Evolutionary conservation across 2,329 filamentous ascomycete species (phyloP).

Genomic region (Curvularia eragrostidis): DNA sequence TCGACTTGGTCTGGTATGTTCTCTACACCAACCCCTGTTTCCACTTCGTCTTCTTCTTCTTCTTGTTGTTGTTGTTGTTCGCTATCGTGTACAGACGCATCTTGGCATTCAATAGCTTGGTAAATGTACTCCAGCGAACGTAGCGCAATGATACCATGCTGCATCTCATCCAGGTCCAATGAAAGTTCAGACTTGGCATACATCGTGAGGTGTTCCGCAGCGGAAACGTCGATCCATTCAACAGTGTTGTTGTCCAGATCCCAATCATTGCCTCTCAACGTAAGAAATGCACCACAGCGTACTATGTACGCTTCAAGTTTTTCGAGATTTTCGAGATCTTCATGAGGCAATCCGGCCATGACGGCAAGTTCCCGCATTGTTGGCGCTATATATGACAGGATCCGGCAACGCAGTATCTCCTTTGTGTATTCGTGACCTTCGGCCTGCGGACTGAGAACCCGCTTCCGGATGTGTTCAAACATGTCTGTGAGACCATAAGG

Average conservation of each 20-base stretch:
- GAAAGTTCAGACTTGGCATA: conserved; percentile 29
- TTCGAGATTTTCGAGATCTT: conserved; percentile 24
- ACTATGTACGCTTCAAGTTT: conserved; percentile 26
- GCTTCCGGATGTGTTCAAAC: conserved; percentile 32
- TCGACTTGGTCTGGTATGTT: neutral
- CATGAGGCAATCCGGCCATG: conserved; percentile 29
- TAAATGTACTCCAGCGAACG: conserved; percentile 30
- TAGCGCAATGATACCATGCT: conserved; percentile 35
- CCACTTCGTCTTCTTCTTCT: neutral
- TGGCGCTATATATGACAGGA: conserved; percentile 26
- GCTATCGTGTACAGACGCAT: neutral
- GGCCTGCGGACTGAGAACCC: conserved; percentile 22
- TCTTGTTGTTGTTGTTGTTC: too few species aligned
- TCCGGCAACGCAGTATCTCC: conserved; percentile 30
- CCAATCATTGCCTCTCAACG: conserved; percentile 24
- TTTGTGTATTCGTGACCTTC: conserved; percentile 34
- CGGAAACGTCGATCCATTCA: conserved; percentile 33
- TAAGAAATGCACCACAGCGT: conserved; percentile 33
- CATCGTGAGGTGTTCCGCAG: conserved; percentile 28
- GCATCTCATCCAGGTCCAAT: conserved; percentile 27
- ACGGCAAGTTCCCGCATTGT: conserved; percentile 33
- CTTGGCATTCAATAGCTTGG: conserved; percentile 12
- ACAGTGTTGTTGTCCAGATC: conserved; percentile 29
- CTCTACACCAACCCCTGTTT: neutral
- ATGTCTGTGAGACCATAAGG: conserved; percentile 34